Conservation (phyloP, 1,284 basidiomycete genomes). For the Anthracocystis panici-leucophaei region DNA sequence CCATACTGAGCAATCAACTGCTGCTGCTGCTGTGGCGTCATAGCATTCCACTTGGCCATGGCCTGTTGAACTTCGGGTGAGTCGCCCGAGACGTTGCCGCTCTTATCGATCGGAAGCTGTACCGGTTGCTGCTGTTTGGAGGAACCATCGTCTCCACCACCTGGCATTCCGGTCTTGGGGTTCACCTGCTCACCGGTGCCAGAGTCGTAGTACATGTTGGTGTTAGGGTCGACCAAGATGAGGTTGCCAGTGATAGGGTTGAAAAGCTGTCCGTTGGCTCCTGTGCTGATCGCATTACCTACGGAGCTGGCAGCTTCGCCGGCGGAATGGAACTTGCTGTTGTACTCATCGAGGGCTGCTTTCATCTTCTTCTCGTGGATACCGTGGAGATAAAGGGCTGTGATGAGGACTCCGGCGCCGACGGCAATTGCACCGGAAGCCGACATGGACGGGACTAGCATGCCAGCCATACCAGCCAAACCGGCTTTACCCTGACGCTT, state of each 20-base stretch:
- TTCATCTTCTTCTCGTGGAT: slow-evolving; percentile 28
- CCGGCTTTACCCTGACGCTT: slow-evolving; percentile 10
- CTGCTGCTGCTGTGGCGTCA: slow-evolving; percentile 43
- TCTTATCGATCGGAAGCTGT: slow-evolving; percentile 20
- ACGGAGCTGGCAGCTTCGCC: slow-evolving; percentile 33
- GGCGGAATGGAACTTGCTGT: slow-evolving; percentile 24
- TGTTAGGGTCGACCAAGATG: slow-evolving; percentile 31
- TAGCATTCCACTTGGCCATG: slow-evolving; percentile 28
- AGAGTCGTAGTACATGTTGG: slow-evolving; percentile 34
- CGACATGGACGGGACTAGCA: slow-evolving; percentile 18
- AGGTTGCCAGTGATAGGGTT: slow-evolving; percentile 41
- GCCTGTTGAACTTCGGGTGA: slow-evolving; percentile 31
- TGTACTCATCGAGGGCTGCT: slow-evolving; percentile 6
- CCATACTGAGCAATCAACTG: slow-evolving; percentile 33
- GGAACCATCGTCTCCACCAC: slow-evolving; percentile 1
- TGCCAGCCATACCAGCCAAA: background rate
- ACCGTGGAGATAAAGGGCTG: slow-evolving; percentile 23
- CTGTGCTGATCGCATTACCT: slow-evolving; percentile 42
- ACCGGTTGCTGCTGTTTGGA: background rate
- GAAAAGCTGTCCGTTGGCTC: slow-evolving; percentile 39
- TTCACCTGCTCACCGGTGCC: slow-evolving; percentile 36
- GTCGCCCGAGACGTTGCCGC: slow-evolving; percentile 16
- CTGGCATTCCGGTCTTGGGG: slow-evolving; percentile 42
- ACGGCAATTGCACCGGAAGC: slow-evolving; percentile 7
- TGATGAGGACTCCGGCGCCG: slow-evolving; percentile 12